Conservation (phyloP, 2,329 filamentous ascomycete genomes). For the Biscogniauxia marginata region DNA sequence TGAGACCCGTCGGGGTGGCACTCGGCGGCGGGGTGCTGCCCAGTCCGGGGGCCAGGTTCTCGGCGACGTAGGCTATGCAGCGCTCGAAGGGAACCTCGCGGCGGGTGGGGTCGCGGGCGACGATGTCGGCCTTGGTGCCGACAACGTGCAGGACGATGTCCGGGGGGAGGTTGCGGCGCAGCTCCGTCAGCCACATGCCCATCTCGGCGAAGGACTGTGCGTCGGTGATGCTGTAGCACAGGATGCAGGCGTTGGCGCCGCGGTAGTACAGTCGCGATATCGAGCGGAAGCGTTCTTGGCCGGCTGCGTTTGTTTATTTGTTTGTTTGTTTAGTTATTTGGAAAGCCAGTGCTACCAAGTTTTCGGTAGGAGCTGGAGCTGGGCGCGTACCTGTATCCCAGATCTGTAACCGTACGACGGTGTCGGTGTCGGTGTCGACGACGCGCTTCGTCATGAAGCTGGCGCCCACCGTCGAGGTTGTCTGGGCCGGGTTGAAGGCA, state of each 20-base stretch:
- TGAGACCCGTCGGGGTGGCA: conserved; percentile 42
- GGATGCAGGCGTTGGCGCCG: conserved; percentile 87
- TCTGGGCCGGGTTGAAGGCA: conserved; percentile 63
- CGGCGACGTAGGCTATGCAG: conserved; percentile 92
- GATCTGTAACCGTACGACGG: conserved; percentile 86
- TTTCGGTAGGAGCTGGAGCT: conserved; percentile 1
- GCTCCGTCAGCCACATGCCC: conserved; percentile 85
- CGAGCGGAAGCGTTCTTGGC: conserved; percentile 91
- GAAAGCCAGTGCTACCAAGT: too few relatives aligned
- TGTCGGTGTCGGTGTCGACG: conserved; percentile 80
- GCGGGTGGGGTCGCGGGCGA: conserved; percentile 74
- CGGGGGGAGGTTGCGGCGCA: conserved; percentile 72
- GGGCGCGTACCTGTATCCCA: conserved; percentile 74
- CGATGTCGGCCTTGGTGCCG: conserved; percentile 89
- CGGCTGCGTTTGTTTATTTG: conserved; percentile 50
- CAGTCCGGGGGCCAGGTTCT: conserved; percentile 76
- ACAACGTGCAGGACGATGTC: conserved; percentile 92
- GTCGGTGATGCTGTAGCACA: conserved; percentile 94
- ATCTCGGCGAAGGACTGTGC: conserved; percentile 84
- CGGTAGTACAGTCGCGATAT: conserved; percentile 97
- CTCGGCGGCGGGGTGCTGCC: conserved; percentile 67
- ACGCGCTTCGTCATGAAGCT: conserved; percentile 79
- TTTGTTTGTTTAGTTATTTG: neutral
- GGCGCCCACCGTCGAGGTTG: conserved; percentile 72
- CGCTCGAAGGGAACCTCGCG: conserved; percentile 91